Evolutionary conservation across 495 filamentous ascomycete species (phyloP), one percentile per base, ranked within the genome.

Genomic region (Talaromyces adpressus): DNA sequence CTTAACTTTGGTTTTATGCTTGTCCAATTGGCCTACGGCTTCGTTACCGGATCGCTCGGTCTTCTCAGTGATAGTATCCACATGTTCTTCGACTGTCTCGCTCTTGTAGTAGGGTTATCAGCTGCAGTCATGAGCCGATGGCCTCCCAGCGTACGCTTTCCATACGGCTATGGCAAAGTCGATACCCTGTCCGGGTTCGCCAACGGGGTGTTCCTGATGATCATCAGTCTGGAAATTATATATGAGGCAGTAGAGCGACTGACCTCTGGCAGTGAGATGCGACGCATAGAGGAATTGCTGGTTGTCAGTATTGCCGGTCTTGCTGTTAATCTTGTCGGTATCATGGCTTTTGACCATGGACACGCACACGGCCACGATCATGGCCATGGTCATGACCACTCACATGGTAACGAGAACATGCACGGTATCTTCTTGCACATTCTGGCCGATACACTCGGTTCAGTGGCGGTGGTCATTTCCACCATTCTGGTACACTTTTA

Each of bases 81-180:
- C 75, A 99, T 99, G 94, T 95, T 99, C 71, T 99, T 99, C 66
- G 94, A 99, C 73, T 99, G 94, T 66, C 83, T 97, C 14, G 94
- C 94, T 20, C 82, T 99, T 22, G 87, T 89, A 1, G 91, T 98
- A 16, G 94, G 94, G 14, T 82, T 99, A 8, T 91, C 91, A 67
- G 94, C 94, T n/a, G 89, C 95, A 11, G 91, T 99, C 12, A 93
- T 95, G 82, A 95, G 91, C 71, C 98, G 98, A 74, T 97, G 93
- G 93, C 92, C 92, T 1, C 89, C 92, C 1, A 96, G 87, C 70
- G 79, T 87, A 65, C 75, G 88, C 20, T 98, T 97, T 66, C 94
- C 94, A 0, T 98, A 97, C 70, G 94, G 94, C 2, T 94, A 95
- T 73, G 92, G 93, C 57, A 99, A 98, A 74, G 91, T 99, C 60